A percentile compares a stretch with the other conserved stretches of the same genome.
Conservation (phyloP, 768 basidiomycete species). For the Mrakia hoshinonis region DNA sequence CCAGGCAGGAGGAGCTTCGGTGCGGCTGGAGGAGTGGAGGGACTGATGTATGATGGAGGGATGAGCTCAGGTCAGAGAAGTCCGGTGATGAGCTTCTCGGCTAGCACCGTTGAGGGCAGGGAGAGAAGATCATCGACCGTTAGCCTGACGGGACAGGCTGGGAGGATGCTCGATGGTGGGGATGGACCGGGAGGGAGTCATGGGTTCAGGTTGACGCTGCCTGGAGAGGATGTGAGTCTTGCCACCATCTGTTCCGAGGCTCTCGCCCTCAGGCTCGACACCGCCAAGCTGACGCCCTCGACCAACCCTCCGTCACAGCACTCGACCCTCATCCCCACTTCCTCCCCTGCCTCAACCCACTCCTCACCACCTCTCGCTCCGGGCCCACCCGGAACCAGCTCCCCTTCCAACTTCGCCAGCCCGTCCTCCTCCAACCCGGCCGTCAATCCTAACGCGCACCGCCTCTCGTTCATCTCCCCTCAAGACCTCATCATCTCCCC, state of each 20-base stretch:
- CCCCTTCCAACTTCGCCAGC: not conserved
- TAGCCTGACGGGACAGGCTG: constrained; percentile 7
- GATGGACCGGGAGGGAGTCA: not conserved
- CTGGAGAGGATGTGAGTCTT: not conserved
- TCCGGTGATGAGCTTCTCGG: not conserved
- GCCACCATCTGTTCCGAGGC: not conserved
- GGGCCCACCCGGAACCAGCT: not conserved
- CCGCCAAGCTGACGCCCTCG: not conserved
- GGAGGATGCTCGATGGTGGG: constrained; percentile 4
- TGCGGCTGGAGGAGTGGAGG: not conserved
- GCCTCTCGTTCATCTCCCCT: constrained; percentile 20
- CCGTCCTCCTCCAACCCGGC: not conserved
- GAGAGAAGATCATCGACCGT: constrained; percentile 7
- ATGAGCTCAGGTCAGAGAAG: constrained; percentile 12
- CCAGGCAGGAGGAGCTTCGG: not conserved
- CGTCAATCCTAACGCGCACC: constrained; percentile 7
- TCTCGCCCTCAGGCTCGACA: not conserved
- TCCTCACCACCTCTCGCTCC: not conserved
- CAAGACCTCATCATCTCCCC: constrained; percentile 24
- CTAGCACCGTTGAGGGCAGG: not conserved
- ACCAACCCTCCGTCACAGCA: not conserved
- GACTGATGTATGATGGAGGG: not conserved
- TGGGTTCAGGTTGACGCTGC: not conserved
- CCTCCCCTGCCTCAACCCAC: not conserved
- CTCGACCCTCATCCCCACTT: constrained; percentile 4